Conservation (phyloP, 371 early-diverging fungal species). For the Mortierella sp. region DNA sequence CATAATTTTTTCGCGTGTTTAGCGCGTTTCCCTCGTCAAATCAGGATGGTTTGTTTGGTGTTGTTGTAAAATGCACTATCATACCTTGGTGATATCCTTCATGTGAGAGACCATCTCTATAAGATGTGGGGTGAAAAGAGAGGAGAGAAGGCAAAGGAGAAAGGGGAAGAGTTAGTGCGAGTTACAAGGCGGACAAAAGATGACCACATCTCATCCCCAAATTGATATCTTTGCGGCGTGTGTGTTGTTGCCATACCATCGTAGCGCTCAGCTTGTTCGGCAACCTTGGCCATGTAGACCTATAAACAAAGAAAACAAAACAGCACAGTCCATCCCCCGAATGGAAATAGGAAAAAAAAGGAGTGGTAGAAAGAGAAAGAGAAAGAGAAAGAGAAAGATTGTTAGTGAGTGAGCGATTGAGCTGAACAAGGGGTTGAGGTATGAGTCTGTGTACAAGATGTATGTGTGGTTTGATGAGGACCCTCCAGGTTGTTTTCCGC, state of each 20-base stretch:
- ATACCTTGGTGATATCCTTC: conserved; percentile 70
- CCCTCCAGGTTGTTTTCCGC: background rate
- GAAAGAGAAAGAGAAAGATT: background rate
- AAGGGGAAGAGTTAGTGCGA: background rate
- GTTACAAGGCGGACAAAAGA: background rate
- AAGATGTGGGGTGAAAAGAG: background rate
- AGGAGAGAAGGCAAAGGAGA: background rate
- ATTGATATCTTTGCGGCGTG: background rate
- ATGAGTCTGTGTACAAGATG: background rate
- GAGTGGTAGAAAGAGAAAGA: background rate
- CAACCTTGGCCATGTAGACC: conserved; percentile 97
- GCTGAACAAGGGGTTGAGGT: background rate
- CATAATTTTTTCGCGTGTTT: background rate
- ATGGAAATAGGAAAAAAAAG: background rate
- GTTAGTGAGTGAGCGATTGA: background rate
- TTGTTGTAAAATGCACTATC: background rate
- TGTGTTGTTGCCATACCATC: conserved; percentile 64
- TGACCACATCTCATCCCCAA: background rate
- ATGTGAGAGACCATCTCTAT: conserved; percentile 88
- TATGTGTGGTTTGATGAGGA: background rate
- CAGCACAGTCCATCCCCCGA: background rate
- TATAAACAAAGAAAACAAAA: conserved; percentile 3
- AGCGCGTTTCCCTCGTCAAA: background rate
- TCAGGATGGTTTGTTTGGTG: background rate
- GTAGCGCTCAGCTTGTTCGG: conserved; percentile 99